Evolutionary conservation across 2,329 filamentous ascomycete species (phyloP).

Genomic region (Verruconis gallopava): DNA sequence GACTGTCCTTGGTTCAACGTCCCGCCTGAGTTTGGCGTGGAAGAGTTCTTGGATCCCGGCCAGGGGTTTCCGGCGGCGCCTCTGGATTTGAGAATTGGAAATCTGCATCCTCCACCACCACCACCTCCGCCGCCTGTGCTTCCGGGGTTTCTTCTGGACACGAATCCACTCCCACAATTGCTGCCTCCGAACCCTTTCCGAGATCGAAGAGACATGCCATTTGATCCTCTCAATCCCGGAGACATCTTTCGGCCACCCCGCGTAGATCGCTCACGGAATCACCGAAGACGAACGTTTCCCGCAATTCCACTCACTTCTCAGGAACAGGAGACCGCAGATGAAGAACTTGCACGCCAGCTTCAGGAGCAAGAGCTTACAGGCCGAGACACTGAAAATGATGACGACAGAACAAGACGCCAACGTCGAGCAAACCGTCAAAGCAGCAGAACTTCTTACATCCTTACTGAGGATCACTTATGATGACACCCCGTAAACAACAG

Average conservation of each 20-base stretch:
- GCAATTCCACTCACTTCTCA: constrained; percentile 18
- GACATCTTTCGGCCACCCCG: constrained; percentile 1
- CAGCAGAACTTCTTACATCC: no score
- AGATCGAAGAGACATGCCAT: background rate
- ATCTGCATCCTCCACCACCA: constrained; percentile 12
- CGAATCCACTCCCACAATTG: background rate
- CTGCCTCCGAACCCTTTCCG: background rate
- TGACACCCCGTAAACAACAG: no score
- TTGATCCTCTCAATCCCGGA: background rate
- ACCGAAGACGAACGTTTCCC: background rate
- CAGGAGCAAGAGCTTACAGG: constrained; percentile 27
- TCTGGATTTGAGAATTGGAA: constrained; percentile 11
- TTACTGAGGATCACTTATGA: no score
- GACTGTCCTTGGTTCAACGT: constrained; percentile 72
- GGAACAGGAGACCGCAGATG: constrained; percentile 34
- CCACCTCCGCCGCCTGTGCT: background rate
- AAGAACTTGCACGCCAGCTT: constrained; percentile 38
- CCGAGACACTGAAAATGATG: background rate
- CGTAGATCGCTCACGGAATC: background rate
- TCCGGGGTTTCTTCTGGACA: background rate
- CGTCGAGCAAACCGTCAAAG: no score
- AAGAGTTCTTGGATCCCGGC: constrained; percentile 39
- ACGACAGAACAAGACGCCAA: no score
- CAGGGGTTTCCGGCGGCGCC: constrained; percentile 23
- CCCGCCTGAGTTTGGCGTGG: constrained; percentile 37